A percentile compares a stretch with the other conserved stretches of the same genome.
phyloP scores from a whole-genome alignment of 176 grass and related monocot species.

The Triticum aestivum region DNA sequence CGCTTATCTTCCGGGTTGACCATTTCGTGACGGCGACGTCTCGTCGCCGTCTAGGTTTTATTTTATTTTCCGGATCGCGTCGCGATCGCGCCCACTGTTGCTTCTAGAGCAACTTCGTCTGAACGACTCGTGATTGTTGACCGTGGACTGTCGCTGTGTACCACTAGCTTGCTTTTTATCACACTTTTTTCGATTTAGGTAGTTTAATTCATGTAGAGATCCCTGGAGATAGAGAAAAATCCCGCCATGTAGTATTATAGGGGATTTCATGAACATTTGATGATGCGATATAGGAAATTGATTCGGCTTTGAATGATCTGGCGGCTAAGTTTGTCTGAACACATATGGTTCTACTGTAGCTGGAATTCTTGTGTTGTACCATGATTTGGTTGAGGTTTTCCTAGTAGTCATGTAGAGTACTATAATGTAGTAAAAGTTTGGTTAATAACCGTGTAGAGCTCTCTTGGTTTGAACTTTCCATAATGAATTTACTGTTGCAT shows the following conservation, averaged over 20 bases:
- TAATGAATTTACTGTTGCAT: not conserved
- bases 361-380: not conserved
- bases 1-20: constrained; percentile 36
- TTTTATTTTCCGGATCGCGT: not conserved
- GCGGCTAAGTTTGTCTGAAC: not conserved
- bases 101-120: not conserved
- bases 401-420: not conserved
- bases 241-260: not conserved
- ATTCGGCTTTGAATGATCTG: not conserved
- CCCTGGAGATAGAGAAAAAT: not conserved
- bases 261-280: not conserved
- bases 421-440: not conserved
- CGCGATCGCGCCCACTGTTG: not conserved
- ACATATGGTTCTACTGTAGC: not conserved
- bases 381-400: not conserved
- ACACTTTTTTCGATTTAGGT: not conserved
- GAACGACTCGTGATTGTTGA: not conserved
- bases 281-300: not conserved
- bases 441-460: not conserved
- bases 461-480: not conserved
- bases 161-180: not conserved
- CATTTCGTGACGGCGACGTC: not conserved
- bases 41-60: not conserved
- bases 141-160: not conserved
- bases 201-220: not conserved